phyloP scores from a whole-genome alignment of 306 rosid genomes.

The apple (Malus domestica) region ASM211411v1 NC_041803.1:6774001-6774500 shows the following conservation, averaged over 20 bases:
- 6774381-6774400: background rate
- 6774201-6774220: background rate
- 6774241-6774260: background rate
- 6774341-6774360: background rate
- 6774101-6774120: background rate
- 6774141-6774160: background rate
- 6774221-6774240: background rate
- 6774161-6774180: background rate
- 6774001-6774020: constrained; percentile 15
- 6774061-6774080: background rate
- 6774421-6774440: background rate
- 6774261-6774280: background rate
- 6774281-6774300: background rate
- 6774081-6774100: background rate
- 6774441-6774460: background rate
- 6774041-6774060: background rate
- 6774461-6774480: background rate
- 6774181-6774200: background rate
- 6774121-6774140: background rate
- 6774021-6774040: background rate
- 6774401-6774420: background rate
- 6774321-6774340: background rate
- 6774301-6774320: constrained; percentile 5
- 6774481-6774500: background rate
- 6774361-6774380: background rate